phyloP scores from a whole-genome alignment of 306 rosid species.

The Oemleria cerasiformis region DNA sequence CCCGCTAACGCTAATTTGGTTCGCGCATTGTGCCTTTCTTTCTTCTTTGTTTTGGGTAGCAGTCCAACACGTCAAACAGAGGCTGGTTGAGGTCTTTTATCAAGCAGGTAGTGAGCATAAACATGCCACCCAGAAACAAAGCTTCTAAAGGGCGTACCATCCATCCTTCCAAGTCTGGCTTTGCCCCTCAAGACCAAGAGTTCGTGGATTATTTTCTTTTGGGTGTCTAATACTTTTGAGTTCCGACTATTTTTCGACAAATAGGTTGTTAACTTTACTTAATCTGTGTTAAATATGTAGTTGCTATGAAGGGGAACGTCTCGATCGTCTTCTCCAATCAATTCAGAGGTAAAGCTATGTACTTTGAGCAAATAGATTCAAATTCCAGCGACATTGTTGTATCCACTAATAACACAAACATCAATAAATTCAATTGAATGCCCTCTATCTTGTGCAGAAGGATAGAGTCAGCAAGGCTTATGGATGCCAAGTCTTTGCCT shows the following conservation, averaged over 20 bases:
- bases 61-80: neutral
- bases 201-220: neutral
- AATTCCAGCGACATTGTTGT: neutral
- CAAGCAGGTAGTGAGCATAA: neutral
- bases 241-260: neutral
- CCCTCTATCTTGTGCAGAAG: constrained; percentile 32
- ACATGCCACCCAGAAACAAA: constrained; percentile 18
- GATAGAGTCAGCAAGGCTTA: constrained; percentile 42
- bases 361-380: too few species aligned
- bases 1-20: too few species aligned
- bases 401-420: neutral
- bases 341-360: constrained; percentile 40
- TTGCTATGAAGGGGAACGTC: constrained; percentile 57
- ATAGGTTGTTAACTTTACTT: neutral
- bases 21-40: too few species aligned
- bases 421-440: neutral
- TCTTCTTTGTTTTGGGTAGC: neutral
- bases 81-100: neutral
- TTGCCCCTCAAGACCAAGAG: constrained; percentile 8
- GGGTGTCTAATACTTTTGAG: neutral
- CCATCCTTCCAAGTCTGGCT: neutral
- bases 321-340: constrained; percentile 49
- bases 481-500: constrained; percentile 55
- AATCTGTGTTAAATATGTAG: constrained; percentile 25
- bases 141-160: neutral